Evolutionary conservation across 306 rosid genomes (phyloP), one percentile per base, ranked within the genome.

Genomic region (Medicago truncatula): DNA sequence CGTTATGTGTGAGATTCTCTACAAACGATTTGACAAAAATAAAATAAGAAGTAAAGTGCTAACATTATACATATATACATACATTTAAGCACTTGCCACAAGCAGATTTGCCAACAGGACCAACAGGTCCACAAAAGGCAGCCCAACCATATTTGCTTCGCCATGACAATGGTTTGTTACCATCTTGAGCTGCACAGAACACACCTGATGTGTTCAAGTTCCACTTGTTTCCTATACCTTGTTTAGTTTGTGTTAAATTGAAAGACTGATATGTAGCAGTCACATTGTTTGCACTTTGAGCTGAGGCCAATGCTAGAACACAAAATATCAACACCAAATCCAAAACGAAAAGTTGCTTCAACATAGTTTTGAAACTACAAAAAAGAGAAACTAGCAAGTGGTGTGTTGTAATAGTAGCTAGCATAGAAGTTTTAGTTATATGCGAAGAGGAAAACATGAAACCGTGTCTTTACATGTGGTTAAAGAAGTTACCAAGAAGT

Each of bases 31-130:
- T 25, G 28, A 28, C 31, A 28, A 28, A 3, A 28, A 28, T 3
- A 3, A 28, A 28, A 28, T 3, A 28, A 28, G 4, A 28, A 28
- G 4, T 3, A 28, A 28, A 28, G 0, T 28, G 31, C 31, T 3
- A 28, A 28, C 31, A 3, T 28, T 28, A 28, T 28, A 44, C 49
- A 46, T 49, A 49, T 0, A 14, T 17, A 53, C 60, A 17, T 54
- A 54, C 60, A 8, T 18, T 54, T 17, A 54, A 54, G 60, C 60
- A 54, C 13, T 54, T 8, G 60, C 60, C 60, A 18, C 60, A 54
- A 2, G 28, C 60, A n/a, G 28, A 2, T 18, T 54, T 17, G 31
- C 28, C 60, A 17, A 17, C 12, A 54, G 60, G 60, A 25, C 60
- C 25, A 54, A 54, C 13, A 54, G 60, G 60, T 16, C 25, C 60